phyloP scores from a whole-genome alignment of 2,329 filamentous ascomycete species.

The Apiospora rasikravindrae region DNA sequence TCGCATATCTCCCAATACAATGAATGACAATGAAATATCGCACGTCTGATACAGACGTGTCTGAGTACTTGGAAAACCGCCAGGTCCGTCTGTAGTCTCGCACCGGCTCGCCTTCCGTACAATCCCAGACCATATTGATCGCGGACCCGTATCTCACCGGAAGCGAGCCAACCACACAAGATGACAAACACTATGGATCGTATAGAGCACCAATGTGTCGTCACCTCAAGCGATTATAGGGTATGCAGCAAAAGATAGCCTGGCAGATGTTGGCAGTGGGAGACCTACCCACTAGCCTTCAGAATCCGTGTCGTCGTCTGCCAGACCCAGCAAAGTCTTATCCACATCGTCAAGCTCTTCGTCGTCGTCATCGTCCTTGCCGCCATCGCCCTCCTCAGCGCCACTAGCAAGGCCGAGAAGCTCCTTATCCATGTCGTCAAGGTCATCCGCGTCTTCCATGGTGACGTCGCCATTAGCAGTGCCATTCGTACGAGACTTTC shows the following conservation, averaged over 20 bases:
- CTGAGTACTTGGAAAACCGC: no score
- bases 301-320: conserved; percentile 26
- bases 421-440: conserved; percentile 62
- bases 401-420: conserved; percentile 52
- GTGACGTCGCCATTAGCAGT: conserved; percentile 50
- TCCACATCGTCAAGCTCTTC: conserved; percentile 44
- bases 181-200: neutral
- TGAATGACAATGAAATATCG: neutral
- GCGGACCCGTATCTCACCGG: neutral
- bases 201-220: neutral
- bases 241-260: neutral
- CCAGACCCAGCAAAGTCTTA: conserved; percentile 40
- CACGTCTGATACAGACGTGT: neutral
- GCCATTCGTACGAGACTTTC: conserved; percentile 38
- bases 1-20: neutral
- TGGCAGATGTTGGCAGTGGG: neutral
- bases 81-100: neutral
- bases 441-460: conserved; percentile 54
- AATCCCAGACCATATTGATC: neutral
- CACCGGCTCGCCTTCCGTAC: neutral
- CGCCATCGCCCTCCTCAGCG: conserved; percentile 48
- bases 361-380: conserved; percentile 52
- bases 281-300: neutral
- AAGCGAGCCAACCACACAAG: neutral
- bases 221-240: neutral